These are phyloP conservation scores for Aspergillus caelatus DNA, from an alignment of 2,329 filamentous ascomycete genomes.

Conservation along the genomic window DNA sequence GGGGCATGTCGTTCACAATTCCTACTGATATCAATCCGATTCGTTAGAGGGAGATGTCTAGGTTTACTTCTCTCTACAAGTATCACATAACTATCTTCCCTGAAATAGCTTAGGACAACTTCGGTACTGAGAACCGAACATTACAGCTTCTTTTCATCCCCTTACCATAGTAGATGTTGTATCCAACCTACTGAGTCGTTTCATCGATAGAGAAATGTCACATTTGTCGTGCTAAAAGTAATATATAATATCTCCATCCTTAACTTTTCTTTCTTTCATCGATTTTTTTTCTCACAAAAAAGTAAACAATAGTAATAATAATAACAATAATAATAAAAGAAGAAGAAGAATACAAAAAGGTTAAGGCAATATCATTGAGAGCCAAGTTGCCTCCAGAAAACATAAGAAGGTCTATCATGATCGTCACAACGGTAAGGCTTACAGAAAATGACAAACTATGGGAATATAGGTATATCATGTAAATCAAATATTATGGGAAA, in stretches of 20 bases:
- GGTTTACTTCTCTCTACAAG: no score
- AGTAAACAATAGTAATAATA: no score
- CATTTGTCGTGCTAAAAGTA: background rate
- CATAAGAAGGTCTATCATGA: background rate
- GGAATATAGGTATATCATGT: background rate
- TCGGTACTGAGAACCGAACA: background rate
- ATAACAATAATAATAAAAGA: background rate
- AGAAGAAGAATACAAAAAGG: background rate
- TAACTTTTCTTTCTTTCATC: background rate
- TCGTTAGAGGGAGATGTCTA: no score
- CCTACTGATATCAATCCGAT: no score
- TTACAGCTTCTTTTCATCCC: no score
- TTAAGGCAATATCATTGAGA: background rate
- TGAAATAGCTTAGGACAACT: background rate
- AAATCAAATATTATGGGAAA: background rate
- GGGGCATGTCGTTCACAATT: no score
- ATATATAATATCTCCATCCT: background rate
- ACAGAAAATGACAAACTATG: background rate
- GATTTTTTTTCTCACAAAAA: background rate
- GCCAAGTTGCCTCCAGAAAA: background rate
- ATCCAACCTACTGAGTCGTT: background rate
- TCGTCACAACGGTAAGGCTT: background rate
- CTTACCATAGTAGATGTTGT: no score
- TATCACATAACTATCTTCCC: no score
- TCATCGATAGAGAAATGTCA: background rate